phyloP scores from a whole-genome alignment of 2,329 filamentous ascomycete genomes.

The Nemania serpens region DNA sequence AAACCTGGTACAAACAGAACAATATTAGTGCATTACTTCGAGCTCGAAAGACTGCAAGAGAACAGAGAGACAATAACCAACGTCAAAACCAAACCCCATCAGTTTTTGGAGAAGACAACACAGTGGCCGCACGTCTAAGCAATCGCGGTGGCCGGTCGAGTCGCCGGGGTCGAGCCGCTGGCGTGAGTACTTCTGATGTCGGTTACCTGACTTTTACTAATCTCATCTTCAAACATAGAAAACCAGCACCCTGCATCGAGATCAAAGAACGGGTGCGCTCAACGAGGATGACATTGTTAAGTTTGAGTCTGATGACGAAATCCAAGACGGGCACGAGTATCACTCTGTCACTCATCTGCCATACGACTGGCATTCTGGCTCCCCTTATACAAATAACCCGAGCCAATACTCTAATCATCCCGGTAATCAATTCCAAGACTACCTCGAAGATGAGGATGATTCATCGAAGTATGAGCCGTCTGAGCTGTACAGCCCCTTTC shows the following conservation, averaged over 20 bases:
- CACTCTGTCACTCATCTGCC: background rate
- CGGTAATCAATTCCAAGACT: constrained; percentile 23
- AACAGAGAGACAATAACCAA: constrained; percentile 56
- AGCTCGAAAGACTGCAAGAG: constrained; percentile 76
- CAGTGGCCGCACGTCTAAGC: constrained; percentile 29
- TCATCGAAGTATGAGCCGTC: constrained; percentile 39
- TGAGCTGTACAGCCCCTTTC: constrained; percentile 37
- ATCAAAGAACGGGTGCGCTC: background rate
- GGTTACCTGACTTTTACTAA: background rate
- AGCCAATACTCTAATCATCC: constrained; percentile 6
- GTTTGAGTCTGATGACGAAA: constrained; percentile 28
- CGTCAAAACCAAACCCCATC: constrained; percentile 33
- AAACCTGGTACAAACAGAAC: constrained; percentile 77
- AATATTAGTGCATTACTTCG: constrained; percentile 74
- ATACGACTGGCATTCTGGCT: constrained; percentile 20
- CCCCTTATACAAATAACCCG: constrained; percentile 3
- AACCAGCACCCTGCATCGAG: background rate
- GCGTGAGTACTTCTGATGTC: constrained; percentile 26
- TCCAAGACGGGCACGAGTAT: constrained; percentile 18
- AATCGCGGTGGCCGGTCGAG: constrained; percentile 21
- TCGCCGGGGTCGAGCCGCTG: constrained; percentile 29
- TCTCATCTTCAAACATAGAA: constrained; percentile 4
- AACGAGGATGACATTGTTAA: constrained; percentile 29
- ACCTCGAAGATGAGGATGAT: constrained; percentile 28
- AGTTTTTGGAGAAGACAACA: constrained; percentile 34